Evolutionary conservation across 2,329 filamentous ascomycete species (phyloP).

Genomic region (Chrysosporium keratinophilum): DNA sequence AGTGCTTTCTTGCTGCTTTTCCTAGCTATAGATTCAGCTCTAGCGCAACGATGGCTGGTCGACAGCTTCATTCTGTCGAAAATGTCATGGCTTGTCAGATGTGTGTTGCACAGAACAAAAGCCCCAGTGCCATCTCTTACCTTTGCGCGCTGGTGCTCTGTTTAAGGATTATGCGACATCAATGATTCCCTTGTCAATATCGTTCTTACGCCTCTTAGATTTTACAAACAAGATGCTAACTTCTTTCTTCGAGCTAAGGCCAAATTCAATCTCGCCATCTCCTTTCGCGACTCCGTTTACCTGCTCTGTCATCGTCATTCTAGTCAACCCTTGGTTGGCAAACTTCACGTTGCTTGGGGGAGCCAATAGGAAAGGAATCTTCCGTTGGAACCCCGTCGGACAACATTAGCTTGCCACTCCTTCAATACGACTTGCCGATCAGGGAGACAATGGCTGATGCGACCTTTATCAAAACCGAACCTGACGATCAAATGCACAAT

Average conservation of each 20-base stretch:
- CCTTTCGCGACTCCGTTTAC: not conserved
- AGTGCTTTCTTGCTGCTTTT: too few relatives aligned
- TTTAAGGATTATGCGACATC: too few relatives aligned
- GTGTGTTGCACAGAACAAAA: not conserved
- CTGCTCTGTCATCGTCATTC: not conserved
- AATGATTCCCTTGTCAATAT: too few relatives aligned
- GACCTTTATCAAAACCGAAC: slow-evolving; percentile 59
- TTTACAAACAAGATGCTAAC: not conserved
- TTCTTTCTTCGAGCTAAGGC: not conserved
- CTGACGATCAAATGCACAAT: slow-evolving; percentile 52
- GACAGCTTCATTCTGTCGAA: too few relatives aligned
- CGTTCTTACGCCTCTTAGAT: too few relatives aligned
- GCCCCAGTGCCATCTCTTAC: not conserved
- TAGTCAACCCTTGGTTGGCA: not conserved
- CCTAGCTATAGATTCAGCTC: too few relatives aligned
- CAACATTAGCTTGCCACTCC: not conserved
- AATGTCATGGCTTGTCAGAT: not conserved
- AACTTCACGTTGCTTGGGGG: not conserved
- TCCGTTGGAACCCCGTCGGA: slow-evolving; percentile 3
- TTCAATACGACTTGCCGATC: slow-evolving; percentile 8
- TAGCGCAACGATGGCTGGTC: too few relatives aligned
- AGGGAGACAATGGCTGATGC: slow-evolving; percentile 48
- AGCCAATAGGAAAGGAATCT: slow-evolving; percentile 1
- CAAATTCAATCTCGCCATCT: not conserved
- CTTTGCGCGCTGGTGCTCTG: not conserved